phyloP scores from a whole-genome alignment of 306 rosid genomes.

The Cucumis melo region DNA sequence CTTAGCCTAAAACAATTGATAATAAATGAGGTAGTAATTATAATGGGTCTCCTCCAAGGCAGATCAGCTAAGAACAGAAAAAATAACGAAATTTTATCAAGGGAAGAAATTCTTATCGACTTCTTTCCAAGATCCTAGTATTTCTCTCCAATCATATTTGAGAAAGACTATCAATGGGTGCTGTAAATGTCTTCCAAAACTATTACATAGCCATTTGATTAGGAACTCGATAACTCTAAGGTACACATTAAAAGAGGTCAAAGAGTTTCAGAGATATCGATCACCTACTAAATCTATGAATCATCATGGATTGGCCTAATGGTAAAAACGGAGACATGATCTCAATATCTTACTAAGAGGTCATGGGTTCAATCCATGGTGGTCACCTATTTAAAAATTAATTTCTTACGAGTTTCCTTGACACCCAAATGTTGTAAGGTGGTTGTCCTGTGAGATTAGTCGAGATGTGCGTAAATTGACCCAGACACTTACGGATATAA shows the following conservation, averaged over 20 bases:
- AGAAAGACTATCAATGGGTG: neutral
- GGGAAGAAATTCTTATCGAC: neutral
- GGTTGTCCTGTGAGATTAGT: too few species aligned
- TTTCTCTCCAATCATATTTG: neutral
- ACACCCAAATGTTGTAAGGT: too few species aligned
- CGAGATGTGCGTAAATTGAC: too few species aligned
- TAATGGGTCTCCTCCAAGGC: neutral
- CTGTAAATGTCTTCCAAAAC: neutral
- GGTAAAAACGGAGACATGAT: too few species aligned
- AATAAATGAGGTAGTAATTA: neutral
- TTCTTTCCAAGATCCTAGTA: neutral
- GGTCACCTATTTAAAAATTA: too few species aligned
- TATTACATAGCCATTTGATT: neutral
- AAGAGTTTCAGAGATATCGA: neutral
- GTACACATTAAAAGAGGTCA: neutral
- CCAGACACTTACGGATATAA: too few species aligned
- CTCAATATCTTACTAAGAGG: too few species aligned
- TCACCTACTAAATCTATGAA: neutral
- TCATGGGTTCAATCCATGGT: too few species aligned
- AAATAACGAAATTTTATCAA: neutral
- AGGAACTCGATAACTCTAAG: neutral
- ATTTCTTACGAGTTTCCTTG: too few species aligned
- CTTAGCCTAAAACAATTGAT: neutral
- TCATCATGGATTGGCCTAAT: too few species aligned
- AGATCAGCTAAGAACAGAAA: neutral